Evolutionary conservation across 2,329 filamentous ascomycete genomes (phyloP).

Genomic region (Claviceps sp.): DNA sequence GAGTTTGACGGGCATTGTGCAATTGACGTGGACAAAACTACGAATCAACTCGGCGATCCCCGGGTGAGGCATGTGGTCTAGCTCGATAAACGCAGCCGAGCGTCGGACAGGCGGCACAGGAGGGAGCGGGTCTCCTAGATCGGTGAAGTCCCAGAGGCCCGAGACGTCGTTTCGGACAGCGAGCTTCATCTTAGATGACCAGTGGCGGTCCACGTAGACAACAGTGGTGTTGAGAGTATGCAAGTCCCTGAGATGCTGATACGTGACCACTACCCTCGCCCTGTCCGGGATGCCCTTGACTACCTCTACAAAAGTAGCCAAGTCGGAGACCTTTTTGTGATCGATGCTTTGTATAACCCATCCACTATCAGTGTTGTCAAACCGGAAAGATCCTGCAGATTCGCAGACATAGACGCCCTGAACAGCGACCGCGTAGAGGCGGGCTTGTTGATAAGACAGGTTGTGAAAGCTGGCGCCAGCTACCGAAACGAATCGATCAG

Average conservation of each 20-base stretch:
- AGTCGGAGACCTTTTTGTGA: constrained; percentile 77
- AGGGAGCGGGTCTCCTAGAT: constrained; percentile 69
- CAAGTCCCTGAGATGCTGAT: constrained; percentile 87
- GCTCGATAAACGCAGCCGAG: constrained; percentile 80
- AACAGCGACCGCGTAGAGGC: constrained; percentile 82
- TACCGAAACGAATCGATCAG: constrained; percentile 88
- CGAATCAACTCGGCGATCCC: constrained; percentile 87
- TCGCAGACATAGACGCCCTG: constrained; percentile 93
- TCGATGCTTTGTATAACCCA: constrained; percentile 92
- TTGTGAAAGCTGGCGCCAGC: constrained; percentile 92
- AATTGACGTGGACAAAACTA: constrained; percentile 88
- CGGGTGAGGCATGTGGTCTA: constrained; percentile 77
- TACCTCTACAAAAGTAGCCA: constrained; percentile 81
- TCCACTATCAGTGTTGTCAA: constrained; percentile 80
- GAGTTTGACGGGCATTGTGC: constrained; percentile 87
- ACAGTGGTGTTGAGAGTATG: constrained; percentile 92
- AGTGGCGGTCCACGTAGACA: constrained; percentile 86
- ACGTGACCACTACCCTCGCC: constrained; percentile 81
- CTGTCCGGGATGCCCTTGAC: constrained; percentile 75
- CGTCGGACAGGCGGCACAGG: constrained; percentile 57
- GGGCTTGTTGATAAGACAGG: constrained; percentile 94
- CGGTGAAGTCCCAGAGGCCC: constrained; percentile 88
- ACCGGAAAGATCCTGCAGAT: constrained; percentile 84
- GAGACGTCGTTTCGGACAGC: constrained; percentile 81
- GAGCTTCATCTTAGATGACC: constrained; percentile 88